Conservation (phyloP, 139 green algal species). For the Chlorokybus atmophyticus region DNA sequence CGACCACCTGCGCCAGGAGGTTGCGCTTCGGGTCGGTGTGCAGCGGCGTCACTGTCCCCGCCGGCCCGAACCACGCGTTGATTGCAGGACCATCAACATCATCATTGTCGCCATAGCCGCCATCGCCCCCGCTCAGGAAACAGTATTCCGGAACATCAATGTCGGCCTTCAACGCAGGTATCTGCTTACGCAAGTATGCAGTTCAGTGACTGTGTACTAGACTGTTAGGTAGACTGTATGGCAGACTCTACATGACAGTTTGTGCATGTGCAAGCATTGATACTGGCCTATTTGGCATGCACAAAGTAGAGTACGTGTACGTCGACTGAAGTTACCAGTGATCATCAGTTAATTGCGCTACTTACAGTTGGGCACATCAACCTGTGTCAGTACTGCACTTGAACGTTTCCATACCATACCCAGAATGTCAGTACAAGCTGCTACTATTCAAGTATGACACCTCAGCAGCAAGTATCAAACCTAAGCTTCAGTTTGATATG, state of each 20-base stretch:
- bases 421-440: too few relatives aligned
- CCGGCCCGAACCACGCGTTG: conserved; percentile 85
- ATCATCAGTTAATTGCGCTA: too few relatives aligned
- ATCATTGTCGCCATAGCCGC: conserved; percentile 19
- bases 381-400: too few relatives aligned
- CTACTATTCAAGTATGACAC: background rate
- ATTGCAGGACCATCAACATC: conserved; percentile 40
- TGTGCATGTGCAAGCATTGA: background rate
- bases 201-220: too few relatives aligned
- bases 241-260: background rate
- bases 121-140: conserved; percentile 22
- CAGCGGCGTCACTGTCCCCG: conserved; percentile 70
- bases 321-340: background rate
- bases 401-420: too few relatives aligned
- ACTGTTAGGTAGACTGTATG: background rate
- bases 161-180: conserved; percentile 62
- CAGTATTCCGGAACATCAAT: conserved; percentile 72
- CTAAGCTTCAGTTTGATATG: background rate
- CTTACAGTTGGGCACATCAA: too few relatives aligned
- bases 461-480: background rate
- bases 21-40: conserved; percentile 83
- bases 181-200: conserved; percentile 35
- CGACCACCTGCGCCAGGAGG: conserved; percentile 70
- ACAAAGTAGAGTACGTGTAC: background rate
- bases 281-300: background rate